phyloP scores from a whole-genome alignment of 768 basidiomycete genomes.

The Sarcodon aspratus region DNA sequence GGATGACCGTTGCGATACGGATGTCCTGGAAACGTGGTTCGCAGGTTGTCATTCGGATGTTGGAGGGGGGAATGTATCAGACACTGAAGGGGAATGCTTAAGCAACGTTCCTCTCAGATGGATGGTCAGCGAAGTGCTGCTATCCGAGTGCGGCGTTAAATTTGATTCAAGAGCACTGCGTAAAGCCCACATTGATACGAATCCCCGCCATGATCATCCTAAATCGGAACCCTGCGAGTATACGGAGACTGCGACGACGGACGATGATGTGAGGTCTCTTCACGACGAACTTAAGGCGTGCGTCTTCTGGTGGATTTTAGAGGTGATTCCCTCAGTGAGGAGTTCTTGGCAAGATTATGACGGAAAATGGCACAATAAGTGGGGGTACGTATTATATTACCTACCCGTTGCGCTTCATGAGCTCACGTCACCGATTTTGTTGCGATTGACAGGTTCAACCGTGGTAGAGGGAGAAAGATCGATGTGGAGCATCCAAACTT shows the following conservation, averaged over 20 bases:
- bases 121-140: slow-evolving; percentile 65
- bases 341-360: slow-evolving; percentile 47
- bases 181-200: slow-evolving; percentile 26
- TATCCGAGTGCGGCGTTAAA: slow-evolving; percentile 42
- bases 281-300: slow-evolving; percentile 37
- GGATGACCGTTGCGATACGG: too few relatives aligned
- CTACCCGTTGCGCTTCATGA: background rate
- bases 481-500: background rate
- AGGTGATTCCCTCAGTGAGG: slow-evolving; percentile 48
- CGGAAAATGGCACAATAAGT: slow-evolving; percentile 41
- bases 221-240: too few relatives aligned
- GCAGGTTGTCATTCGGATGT: slow-evolving; percentile 62
- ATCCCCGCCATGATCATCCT: background rate
- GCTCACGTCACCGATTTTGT: background rate
- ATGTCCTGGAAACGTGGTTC: slow-evolving; percentile 78
- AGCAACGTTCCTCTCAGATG: slow-evolving; percentile 58
- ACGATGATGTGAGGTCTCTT: slow-evolving; percentile 30
- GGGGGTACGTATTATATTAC: slow-evolving; percentile 31
- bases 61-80: slow-evolving; percentile 43
- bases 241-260: background rate
- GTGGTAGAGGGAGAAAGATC: background rate
- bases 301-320: slow-evolving; percentile 60
- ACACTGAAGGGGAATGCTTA: slow-evolving; percentile 31
- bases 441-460: background rate
- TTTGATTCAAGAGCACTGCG: slow-evolving; percentile 42